Evolutionary conservation across 768 basidiomycete species (phyloP).

Genomic region (Phylloporus rhodoxanthus): DNA sequence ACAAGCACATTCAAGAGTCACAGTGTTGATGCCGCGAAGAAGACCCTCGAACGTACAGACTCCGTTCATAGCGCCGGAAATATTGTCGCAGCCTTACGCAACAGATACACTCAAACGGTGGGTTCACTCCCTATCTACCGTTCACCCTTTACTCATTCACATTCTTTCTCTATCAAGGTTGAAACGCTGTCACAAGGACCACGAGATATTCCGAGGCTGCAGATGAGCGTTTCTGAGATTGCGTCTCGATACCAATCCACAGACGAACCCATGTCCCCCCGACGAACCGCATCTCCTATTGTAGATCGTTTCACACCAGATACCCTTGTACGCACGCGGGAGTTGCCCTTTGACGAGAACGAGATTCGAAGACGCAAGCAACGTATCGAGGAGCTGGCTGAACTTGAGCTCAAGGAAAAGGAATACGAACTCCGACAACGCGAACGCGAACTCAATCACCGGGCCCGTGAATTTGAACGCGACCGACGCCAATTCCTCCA

Average conservation of each 20-base stretch:
- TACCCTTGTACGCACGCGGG: conserved; percentile 13
- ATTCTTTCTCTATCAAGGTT: conserved; percentile 32
- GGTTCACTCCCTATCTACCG: conserved; percentile 20
- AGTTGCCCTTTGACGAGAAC: conserved; percentile 16
- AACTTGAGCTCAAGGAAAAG: conserved; percentile 49
- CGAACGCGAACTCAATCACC: conserved; percentile 50
- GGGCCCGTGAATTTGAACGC: conserved; percentile 50
- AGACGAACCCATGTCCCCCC: conserved; percentile 41
- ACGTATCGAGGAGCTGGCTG: conserved; percentile 46
- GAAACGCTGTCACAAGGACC: conserved; percentile 49
- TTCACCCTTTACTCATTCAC: conserved; percentile 2
- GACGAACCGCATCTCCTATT: conserved; percentile 33
- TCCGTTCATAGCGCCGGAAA: conserved; percentile 50
- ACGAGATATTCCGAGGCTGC: conserved; percentile 58
- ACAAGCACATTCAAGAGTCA: conserved; percentile 21
- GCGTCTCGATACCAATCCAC: conserved; percentile 55
- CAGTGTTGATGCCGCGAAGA: conserved; percentile 29
- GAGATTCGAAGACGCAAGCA: conserved; percentile 33
- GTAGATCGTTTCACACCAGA: conserved; percentile 26
- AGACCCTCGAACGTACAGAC: conserved; percentile 44
- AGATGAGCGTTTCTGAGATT: conserved; percentile 57
- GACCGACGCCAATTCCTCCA: conserved; percentile 43
- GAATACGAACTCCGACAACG: conserved; percentile 48
- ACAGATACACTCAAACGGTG: conserved; percentile 55
- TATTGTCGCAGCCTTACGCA: conserved; percentile 65